Conservation (phyloP, 2,329 filamentous ascomycete genomes). For the Pyrenochaeta sp. region DNA sequence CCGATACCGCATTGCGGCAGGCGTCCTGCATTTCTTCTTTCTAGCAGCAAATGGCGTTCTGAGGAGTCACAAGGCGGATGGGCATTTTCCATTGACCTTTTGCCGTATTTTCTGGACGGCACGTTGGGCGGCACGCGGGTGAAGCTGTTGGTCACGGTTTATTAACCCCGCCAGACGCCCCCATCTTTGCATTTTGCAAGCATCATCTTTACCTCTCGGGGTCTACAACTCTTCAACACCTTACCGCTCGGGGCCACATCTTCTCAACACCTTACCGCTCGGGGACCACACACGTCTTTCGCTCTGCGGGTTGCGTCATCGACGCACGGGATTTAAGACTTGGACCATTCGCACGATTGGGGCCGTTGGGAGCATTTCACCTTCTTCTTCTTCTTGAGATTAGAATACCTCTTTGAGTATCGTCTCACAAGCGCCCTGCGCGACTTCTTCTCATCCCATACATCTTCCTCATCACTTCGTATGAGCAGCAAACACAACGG, state of each 20-base stretch:
- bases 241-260: conserved; percentile 13
- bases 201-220: conserved; percentile 16
- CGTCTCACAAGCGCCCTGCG: conserved; percentile 3
- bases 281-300: conserved; percentile 5
- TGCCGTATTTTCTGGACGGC: conserved; percentile 6
- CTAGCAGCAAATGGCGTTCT: background rate
- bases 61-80: conserved; percentile 1
- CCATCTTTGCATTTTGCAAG: conserved; percentile 3
- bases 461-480: conserved; percentile 25
- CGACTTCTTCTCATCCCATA: conserved; percentile 1
- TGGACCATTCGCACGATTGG: background rate
- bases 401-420: background rate
- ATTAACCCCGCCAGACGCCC: conserved; percentile 18
- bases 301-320: conserved; percentile 9
- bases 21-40: conserved; percentile 15
- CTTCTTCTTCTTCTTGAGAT: background rate
- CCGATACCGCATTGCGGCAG: conserved; percentile 26
- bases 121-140: conserved; percentile 9
- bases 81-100: background rate
- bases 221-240: conserved; percentile 2
- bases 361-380: background rate
- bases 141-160: conserved; percentile 19
- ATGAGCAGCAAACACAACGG: conserved; percentile 49
- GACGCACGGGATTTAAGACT: conserved; percentile 7
- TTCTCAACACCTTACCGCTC: conserved; percentile 10